Percentiles rank a stretch among this genome's conserved stretches.
Evolutionary conservation across 306 rosid species (phyloP).

Genomic region (Vigna hirtella): DNA sequence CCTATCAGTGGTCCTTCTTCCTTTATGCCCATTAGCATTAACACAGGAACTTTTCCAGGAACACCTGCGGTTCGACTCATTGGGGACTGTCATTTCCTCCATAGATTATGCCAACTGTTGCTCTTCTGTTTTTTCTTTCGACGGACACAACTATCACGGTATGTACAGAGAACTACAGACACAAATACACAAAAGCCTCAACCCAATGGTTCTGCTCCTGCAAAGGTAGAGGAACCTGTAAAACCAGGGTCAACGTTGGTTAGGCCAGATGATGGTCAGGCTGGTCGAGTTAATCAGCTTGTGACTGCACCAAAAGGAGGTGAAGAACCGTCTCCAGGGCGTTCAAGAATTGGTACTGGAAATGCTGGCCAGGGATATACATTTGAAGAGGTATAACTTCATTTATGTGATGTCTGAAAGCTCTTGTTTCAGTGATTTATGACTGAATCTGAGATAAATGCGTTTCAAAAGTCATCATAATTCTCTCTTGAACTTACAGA

Average conservation of each 20-base stretch:
- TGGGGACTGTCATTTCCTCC: slow-evolving; percentile 98
- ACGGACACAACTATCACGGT: slow-evolving; percentile 76
- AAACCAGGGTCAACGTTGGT: slow-evolving; percentile 62
- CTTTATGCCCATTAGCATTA: slow-evolving; percentile 91
- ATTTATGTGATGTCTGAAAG: slow-evolving; percentile 10
- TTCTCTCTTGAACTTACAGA: slow-evolving; percentile 32
- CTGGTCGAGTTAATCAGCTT: slow-evolving; percentile 65
- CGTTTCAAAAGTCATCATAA: background rate
- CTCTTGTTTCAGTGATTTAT: slow-evolving; percentile 36
- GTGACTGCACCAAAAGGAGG: slow-evolving; percentile 71
- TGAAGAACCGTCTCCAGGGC: slow-evolving; percentile 77
- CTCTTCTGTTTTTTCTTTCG: slow-evolving; percentile 97
- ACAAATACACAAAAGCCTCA: slow-evolving; percentile 75
- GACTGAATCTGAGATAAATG: slow-evolving; percentile 31
- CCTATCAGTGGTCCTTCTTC: slow-evolving; percentile 80
- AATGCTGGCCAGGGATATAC: slow-evolving; percentile 99
- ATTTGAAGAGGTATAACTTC: slow-evolving; percentile 77
- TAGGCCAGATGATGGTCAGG: slow-evolving; percentile 79
- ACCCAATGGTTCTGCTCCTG: slow-evolving; percentile 63
- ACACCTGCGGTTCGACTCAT: slow-evolving; percentile 96
- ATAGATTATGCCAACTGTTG: slow-evolving; percentile 88
- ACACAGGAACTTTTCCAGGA: slow-evolving; percentile 95
- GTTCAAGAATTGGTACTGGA: slow-evolving; percentile 87
- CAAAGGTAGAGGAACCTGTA: slow-evolving; percentile 77
- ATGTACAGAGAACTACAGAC: slow-evolving; percentile 68